Evolutionary conservation across 441 rosid genomes (phyloP).

Genomic region (Hypseocharis bilobata): DNA sequence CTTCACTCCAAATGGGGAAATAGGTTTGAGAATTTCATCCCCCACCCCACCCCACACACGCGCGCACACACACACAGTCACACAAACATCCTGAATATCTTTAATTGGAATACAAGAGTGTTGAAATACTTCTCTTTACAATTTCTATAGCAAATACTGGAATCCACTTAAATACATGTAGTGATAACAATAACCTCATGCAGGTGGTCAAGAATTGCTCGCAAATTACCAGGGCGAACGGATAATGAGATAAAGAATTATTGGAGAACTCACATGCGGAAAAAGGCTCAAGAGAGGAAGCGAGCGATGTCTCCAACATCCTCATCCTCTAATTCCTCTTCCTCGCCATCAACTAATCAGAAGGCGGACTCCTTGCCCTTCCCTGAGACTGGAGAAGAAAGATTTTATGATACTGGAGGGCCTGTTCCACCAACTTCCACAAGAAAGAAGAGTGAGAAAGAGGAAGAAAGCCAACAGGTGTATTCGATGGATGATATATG

Average conservation of each 20-base stretch:
- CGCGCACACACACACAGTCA: no score
- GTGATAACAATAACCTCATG: conserved; percentile 16
- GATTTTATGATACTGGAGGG: conserved; percentile 68
- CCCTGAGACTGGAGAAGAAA: conserved; percentile 35
- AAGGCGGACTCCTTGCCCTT: conserved; percentile 34
- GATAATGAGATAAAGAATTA: conserved; percentile 96
- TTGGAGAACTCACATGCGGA: conserved; percentile 82
- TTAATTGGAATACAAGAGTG: background rate
- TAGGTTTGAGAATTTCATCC: conserved; percentile 56
- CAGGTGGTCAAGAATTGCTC: conserved; percentile 93
- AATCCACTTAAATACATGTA: background rate
- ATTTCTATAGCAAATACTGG: background rate
- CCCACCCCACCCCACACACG: no score
- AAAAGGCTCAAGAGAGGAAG: conserved; percentile 77
- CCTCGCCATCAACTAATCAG: conserved; percentile 44
- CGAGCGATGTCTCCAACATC: conserved; percentile 36
- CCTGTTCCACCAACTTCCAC: conserved; percentile 23
- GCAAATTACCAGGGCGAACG: conserved; percentile 78
- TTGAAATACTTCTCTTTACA: background rate
- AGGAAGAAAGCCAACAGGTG: conserved; percentile 36
- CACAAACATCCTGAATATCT: no score
- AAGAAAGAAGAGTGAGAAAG: conserved; percentile 29
- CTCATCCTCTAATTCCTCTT: conserved; percentile 38
- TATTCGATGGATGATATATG: conserved; percentile 85
- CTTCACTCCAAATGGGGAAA: conserved; percentile 93